Evolutionary conservation across 495 filamentous ascomycete species (phyloP), one percentile per base, ranked within the genome.

Genomic region (Cudoniella acicularis): DNA sequence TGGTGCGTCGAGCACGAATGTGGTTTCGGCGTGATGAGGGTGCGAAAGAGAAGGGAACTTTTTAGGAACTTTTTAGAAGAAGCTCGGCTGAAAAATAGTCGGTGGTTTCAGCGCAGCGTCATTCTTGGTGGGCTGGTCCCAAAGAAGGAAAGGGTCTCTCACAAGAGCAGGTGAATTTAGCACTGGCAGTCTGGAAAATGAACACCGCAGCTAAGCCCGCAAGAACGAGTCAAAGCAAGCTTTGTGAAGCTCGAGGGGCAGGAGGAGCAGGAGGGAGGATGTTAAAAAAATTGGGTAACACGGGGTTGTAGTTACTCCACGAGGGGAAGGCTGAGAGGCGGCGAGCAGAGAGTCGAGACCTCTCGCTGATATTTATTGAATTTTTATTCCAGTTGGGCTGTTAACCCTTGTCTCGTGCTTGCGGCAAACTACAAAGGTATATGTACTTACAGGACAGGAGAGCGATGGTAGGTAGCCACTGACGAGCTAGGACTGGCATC

Each of bases 11-110:
- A 21, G 23, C 36, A 41, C 57, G 24, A 51, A 41, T 16, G 24
- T 46, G 40, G 42, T 40, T 61, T 52, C 46, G 47, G 48, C 51
- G 52, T 63, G 55, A 64, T 61, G 49, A 52, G 46, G 40, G 18
- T 49, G 49, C 22, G 26, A 24, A 56, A 24, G 20, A n/a, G n/a
- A n/a, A n/a, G 43, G 30, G 30, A 36, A 36, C 6, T 36, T 36
- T 13, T 36, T n/a, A n/a, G 59, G 45, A 56, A 30, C 6, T 45
- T 49, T 42, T 58, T 51, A n/a, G n/a, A 45, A 17, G 49, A 53
- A 30, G 26, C 42, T 59, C 49, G 57, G 49, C 57, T 59, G 49
- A 24, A 36, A 30, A 57, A 25, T 46, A 21, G 27, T 18, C 3
- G 17, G 25, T 51, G 27, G 56, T 20, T 43, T 58, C 49, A 58